phyloP scores from a whole-genome alignment of 352 stramenopile species.

The Phytophthora fragariaefolia region DNA sequence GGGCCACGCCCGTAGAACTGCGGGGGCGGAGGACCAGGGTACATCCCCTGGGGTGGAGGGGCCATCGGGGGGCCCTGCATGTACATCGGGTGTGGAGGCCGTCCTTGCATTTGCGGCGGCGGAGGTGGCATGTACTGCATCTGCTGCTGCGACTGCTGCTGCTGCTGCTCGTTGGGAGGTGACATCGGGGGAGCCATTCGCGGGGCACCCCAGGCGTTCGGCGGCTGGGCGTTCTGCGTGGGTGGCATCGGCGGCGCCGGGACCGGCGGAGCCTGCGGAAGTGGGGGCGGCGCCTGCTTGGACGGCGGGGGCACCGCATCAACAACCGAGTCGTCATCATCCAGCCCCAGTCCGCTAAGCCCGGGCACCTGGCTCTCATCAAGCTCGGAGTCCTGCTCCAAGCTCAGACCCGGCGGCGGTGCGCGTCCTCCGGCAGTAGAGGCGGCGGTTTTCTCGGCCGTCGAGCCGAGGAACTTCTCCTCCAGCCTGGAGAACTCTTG shows the following conservation, averaged over 20 bases:
- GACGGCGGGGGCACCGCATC: constrained; percentile 6
- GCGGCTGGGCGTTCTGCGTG: constrained; percentile 23
- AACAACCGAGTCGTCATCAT: constrained; percentile 63
- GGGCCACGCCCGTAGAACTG: constrained; percentile 32
- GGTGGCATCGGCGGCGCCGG: constrained; percentile 35
- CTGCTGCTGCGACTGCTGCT: constrained; percentile 36
- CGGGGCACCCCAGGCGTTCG: constrained; percentile 45
- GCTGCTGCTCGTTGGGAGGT: constrained; percentile 20
- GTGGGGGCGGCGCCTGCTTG: constrained; percentile 27
- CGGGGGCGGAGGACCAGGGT: constrained; percentile 32
- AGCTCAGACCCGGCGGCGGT: constrained; percentile 23
- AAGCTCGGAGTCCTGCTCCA: constrained; percentile 56
- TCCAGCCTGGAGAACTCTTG: constrained; percentile 75
- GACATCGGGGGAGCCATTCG: constrained; percentile 22
- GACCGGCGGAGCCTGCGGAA: constrained; percentile 36
- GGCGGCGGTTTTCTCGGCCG: neutral
- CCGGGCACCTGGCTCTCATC: constrained; percentile 76
- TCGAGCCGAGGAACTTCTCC: constrained; percentile 46
- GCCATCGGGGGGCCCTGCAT: constrained; percentile 48
- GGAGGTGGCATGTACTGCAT: constrained; percentile 38
- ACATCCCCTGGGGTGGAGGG: constrained; percentile 46
- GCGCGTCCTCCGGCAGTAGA: constrained; percentile 8
- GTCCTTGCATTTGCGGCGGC: constrained; percentile 45
- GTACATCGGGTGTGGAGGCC: constrained; percentile 36
- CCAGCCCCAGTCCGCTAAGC: constrained; percentile 67